Evolutionary conservation across 164 flowering plant species (phyloP), one percentile per base, ranked within the genome.

Genomic region (Umbilicus rupestris): DNA sequence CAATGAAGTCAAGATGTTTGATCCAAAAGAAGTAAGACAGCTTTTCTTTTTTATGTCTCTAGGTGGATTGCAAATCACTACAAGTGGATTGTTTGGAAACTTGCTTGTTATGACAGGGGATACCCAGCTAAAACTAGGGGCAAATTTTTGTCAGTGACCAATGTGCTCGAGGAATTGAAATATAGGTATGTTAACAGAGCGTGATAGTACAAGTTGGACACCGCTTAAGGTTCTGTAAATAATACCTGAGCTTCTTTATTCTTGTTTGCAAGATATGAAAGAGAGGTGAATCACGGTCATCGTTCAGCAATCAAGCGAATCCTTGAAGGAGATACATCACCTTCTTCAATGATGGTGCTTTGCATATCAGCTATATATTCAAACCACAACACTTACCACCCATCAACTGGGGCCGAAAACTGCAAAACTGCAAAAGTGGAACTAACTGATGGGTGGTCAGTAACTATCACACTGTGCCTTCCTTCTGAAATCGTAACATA

Each of bases 11-110:
- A 20, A 52, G 16, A 24, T 63, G 22, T 26, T 31, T 20, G 10
- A 20, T 42, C 45, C 5, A 47, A 17, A 7, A 20, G 22, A 31
- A 6, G 15, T 29, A 45, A 65, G 16, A 12, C 41, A 22, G 67
- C 26, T 37, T 39, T 47, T 59, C 17, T 30, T 19, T 37, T 28
- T 63, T 14, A 44, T 33, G 33, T 63, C 31, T 77, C n/a, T 66
- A 90, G 99, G 78, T 95, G 99, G 99, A 85, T 90, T 66, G 66
- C 78, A 50, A 95, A 95, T 79, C 99, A 95, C 77, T 95, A 86
- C 76, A 92, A 81, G 78, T 92, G 99, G 99, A 85, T 92, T 71
- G 86, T 95, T 19, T 95, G 99, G 99, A 95, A 95, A 77, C 91
- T 95, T 75, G 92, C 90, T 41, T 83, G 85, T 68, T 85, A 92